Evolutionary conservation across 768 basidiomycete species (phyloP).

Genomic region (Omphalotus guepiniiformis): DNA sequence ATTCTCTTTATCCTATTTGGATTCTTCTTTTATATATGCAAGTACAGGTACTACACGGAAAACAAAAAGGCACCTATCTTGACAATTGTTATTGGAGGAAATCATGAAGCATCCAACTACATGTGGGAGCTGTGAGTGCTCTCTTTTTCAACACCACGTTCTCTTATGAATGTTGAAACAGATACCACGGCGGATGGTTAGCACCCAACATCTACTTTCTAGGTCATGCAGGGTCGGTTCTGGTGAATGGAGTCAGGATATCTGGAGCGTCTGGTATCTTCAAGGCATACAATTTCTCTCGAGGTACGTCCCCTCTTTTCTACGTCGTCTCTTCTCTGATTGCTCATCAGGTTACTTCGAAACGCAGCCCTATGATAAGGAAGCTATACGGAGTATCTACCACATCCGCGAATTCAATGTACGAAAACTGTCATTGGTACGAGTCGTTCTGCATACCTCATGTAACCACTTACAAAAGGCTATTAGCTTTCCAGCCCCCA

Average conservation of each 20-base stretch:
- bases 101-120: slow-evolving; percentile 96
- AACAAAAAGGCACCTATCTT: slow-evolving; percentile 76
- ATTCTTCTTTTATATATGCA: not conserved
- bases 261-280: slow-evolving; percentile 93
- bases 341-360: slow-evolving; percentile 66
- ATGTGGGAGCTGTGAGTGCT: slow-evolving; percentile 88
- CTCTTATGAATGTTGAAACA: slow-evolving; percentile 30
- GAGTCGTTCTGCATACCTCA: slow-evolving; percentile 14
- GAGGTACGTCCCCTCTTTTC: slow-evolving; percentile 40
- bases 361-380: slow-evolving; percentile 71
- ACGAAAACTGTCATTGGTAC: slow-evolving; percentile 68
- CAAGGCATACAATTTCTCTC: slow-evolving; percentile 68
- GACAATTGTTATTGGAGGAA: slow-evolving; percentile 95
- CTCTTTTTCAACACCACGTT: not conserved
- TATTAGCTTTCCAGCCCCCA: slow-evolving; percentile 53
- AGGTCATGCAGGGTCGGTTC: slow-evolving; percentile 85
- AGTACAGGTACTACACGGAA: slow-evolving; percentile 79
- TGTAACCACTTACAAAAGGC: not conserved
- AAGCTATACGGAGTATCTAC: slow-evolving; percentile 78
- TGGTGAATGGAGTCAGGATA: slow-evolving; percentile 84
- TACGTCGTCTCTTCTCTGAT: not conserved
- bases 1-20: slow-evolving; percentile 6
- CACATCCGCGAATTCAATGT: slow-evolving; percentile 88
- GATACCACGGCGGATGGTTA: slow-evolving; percentile 96
- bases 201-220: slow-evolving; percentile 97